phyloP scores from a whole-genome alignment of 768 basidiomycete genomes.

The Boletus barrowsii region DNA sequence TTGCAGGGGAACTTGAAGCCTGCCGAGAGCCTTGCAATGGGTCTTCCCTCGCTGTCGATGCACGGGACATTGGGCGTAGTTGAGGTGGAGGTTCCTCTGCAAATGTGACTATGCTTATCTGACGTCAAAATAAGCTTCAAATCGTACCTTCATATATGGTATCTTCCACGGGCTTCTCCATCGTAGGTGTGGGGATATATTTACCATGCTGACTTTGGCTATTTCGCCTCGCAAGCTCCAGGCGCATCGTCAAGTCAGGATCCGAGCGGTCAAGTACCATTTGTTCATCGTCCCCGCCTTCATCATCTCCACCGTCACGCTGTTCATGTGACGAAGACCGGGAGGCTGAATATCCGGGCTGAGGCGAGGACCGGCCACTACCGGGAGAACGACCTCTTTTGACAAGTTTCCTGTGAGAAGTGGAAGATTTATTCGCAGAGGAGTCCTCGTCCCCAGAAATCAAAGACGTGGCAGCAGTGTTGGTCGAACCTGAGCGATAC shows the following conservation, averaged over 20 bases:
- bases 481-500: constrained; percentile 64
- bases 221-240: constrained; percentile 83
- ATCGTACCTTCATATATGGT: constrained; percentile 76
- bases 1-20: constrained; percentile 41
- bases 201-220: constrained; percentile 71
- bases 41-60: constrained; percentile 40
- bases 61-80: constrained; percentile 53
- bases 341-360: constrained; percentile 36
- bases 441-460: constrained; percentile 62
- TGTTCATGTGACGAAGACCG: constrained; percentile 45
- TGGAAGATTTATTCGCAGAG: constrained; percentile 41
- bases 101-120: not conserved
- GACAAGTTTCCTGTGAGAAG: constrained; percentile 46
- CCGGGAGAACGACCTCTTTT: constrained; percentile 46
- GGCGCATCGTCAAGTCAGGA: constrained; percentile 68
- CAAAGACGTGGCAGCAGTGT: constrained; percentile 60
- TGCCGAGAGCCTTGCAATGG: constrained; percentile 48
- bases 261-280: constrained; percentile 61
- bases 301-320: constrained; percentile 38
- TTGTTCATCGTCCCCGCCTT: constrained; percentile 43
- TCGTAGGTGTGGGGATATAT: constrained; percentile 34
- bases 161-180: constrained; percentile 52
- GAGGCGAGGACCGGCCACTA: constrained; percentile 33
- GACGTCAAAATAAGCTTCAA: constrained; percentile 3
- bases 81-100: constrained; percentile 60